Evolutionary conservation across 2,329 filamentous ascomycete species (phyloP), one percentile per base, ranked within the genome.

Genomic region (Arachnopeziza araneosa): DNA sequence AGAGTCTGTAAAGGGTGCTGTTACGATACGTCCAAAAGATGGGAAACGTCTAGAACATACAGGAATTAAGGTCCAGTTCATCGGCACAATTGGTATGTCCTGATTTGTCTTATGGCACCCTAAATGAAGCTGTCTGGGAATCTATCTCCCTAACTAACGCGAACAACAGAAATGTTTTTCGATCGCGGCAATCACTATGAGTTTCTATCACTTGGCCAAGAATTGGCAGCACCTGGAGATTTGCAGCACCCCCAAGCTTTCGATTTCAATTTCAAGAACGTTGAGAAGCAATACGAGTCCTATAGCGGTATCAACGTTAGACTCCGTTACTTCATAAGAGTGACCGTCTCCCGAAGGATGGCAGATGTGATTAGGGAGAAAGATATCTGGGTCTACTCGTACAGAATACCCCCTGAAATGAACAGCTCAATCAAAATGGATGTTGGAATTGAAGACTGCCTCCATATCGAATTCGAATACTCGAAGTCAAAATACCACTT

Each of bases 391-490:
- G 96, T 99, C 59, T 99, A 99, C 81, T 95, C 89, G 65, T 99
- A 99, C 82, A 88, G 93, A 75, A 93, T 98, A 80, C 93, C 95
- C 22, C 95, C 95, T 21, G 95, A 99, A 84, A 96, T 92, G 76
- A 99, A 98, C 81, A 93, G 87, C 77, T 92, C 90, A 68, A 99
- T 99, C 81, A 99, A 99, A 84, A 99, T 99, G 95, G 95, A 99
- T 74, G 95, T 99, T 61, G 95, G 95, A 60, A 99, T 99, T 72
- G 95, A 99, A 78, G 96, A 99, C 79, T 99, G 95, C 75, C 80
- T 99, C 69, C 95, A 99, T 78, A 99, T 99, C 68, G 95, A 99
- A 76, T 99, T 99, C 70, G 95, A 99, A 77, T 99, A 99, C 79
- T 96, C 90, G 77, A 99, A 99, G 82, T 95, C 88, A 75, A 98